These are phyloP conservation scores for Suillus placidus DNA, from an alignment of 768 basidiomycete species.

Conservation along the genomic window DNA sequence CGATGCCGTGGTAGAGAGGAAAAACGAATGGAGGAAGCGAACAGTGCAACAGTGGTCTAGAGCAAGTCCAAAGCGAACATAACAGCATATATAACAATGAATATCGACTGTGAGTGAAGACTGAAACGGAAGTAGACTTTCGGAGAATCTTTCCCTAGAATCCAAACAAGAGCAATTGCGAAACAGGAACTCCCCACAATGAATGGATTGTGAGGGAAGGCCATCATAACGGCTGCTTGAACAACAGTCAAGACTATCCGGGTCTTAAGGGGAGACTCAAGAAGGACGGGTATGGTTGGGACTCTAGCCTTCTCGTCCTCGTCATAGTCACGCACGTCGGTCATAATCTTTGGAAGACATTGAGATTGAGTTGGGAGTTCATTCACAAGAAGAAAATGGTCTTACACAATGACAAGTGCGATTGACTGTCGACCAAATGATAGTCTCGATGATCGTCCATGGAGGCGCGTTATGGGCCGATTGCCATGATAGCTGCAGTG, in stretches of 20 bases:
- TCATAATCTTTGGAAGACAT: background rate
- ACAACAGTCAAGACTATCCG: background rate
- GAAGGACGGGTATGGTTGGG: background rate
- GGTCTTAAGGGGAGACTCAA: background rate
- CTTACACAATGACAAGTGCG: background rate
- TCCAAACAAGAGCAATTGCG: background rate
- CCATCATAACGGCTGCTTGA: background rate
- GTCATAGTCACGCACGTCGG: background rate
- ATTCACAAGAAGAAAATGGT: background rate
- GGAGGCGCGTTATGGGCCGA: background rate
- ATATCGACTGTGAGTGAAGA: background rate
- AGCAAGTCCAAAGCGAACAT: background rate
- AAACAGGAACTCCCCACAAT: background rate
- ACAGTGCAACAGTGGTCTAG: background rate
- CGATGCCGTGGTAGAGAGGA: too few species aligned
- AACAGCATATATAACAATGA: background rate
- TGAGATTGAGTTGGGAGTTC: background rate
- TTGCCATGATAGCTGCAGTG: background rate
- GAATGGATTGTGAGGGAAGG: background rate
- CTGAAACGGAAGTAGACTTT: background rate
- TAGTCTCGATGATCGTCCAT: background rate
- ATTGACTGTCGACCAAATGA: background rate
- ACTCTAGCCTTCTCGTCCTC: background rate
- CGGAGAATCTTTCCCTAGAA: background rate
- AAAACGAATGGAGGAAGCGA: too few species aligned